Conservation (phyloP, 345 rosid species). For the Pistacia vera region DNA sequence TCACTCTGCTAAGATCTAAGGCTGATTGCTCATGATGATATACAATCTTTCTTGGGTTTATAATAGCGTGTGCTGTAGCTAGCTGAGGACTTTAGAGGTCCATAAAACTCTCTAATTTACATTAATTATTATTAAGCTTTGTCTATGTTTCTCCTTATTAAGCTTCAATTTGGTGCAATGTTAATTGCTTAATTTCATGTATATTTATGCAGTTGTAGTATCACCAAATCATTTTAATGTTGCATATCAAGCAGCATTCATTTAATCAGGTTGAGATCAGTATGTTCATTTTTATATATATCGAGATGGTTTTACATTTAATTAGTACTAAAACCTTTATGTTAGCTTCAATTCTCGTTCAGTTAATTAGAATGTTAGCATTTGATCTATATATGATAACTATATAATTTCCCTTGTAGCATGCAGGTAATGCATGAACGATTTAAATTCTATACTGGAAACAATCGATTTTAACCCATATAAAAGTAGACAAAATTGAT, state of each 20-base stretch:
- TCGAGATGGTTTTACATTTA: not conserved
- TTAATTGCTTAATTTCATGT: too few relatives aligned
- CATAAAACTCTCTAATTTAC: slow-evolving; percentile 14
- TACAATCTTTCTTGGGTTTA: slow-evolving; percentile 36
- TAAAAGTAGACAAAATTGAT: too few relatives aligned
- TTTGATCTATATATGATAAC: too few relatives aligned
- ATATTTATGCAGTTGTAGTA: not conserved
- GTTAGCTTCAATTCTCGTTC: too few relatives aligned
- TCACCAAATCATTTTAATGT: slow-evolving; percentile 14
- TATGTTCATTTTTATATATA: not conserved
- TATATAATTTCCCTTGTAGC: too few relatives aligned
- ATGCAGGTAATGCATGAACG: too few relatives aligned
- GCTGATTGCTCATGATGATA: slow-evolving; percentile 99
- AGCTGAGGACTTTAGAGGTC: slow-evolving; percentile 1
- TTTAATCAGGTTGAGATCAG: not conserved
- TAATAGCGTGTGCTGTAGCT: slow-evolving; percentile 6
- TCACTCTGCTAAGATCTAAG: slow-evolving; percentile 84
- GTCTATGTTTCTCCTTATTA: too few relatives aligned
- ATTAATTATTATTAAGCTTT: not conserved
- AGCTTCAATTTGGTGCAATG: too few relatives aligned
- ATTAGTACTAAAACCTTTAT: too few relatives aligned
- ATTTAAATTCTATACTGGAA: too few relatives aligned
- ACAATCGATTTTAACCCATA: too few relatives aligned
- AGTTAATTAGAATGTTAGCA: too few relatives aligned
- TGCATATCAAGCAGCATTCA: slow-evolving; percentile 14